Evolutionary conservation across 2,329 filamentous ascomycete species (phyloP).

Genomic region (Fusarium concolor): DNA sequence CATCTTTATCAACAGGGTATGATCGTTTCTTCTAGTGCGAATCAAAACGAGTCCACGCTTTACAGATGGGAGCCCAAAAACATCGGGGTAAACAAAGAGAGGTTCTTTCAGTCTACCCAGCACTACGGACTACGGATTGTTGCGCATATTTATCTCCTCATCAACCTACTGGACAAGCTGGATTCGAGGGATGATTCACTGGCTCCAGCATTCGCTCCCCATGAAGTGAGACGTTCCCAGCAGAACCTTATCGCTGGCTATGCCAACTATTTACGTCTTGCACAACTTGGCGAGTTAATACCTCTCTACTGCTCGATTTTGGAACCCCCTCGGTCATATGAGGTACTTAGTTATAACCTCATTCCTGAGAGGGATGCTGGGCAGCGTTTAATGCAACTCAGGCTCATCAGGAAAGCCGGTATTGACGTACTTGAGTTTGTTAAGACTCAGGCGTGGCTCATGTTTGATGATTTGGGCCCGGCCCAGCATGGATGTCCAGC

Average conservation of each 20-base stretch:
- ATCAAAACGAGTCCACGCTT: slow-evolving; percentile 44
- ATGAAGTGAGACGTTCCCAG: slow-evolving; percentile 59
- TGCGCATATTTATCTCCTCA: slow-evolving; percentile 73
- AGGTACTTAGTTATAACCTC: slow-evolving; percentile 80
- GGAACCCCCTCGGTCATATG: slow-evolving; percentile 70
- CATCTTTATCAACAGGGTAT: slow-evolving; percentile 71
- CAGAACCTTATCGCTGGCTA: slow-evolving; percentile 86
- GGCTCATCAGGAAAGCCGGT: slow-evolving; percentile 78
- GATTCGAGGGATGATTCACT: slow-evolving; percentile 44
- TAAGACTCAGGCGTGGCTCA: slow-evolving; percentile 70
- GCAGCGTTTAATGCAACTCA: slow-evolving; percentile 75
- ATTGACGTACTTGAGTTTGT: slow-evolving; percentile 81
- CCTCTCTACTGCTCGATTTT: slow-evolving; percentile 90
- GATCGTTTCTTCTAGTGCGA: slow-evolving; percentile 46
- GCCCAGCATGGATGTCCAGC: slow-evolving; percentile 51
- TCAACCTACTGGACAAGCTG: slow-evolving; percentile 74
- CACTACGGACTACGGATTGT: slow-evolving; percentile 75
- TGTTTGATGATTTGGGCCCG: slow-evolving; percentile 61
- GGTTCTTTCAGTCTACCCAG: slow-evolving; percentile 67
- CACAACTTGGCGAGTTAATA: slow-evolving; percentile 80
- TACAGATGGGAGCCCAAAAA: slow-evolving; percentile 42
- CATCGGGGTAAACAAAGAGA: slow-evolving; percentile 55
- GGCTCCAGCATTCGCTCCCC: slow-evolving; percentile 18
- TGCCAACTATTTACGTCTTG: slow-evolving; percentile 79
- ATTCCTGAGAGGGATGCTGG: slow-evolving; percentile 75